A percentile compares a stretch with the other conserved stretches of the same genome.
phyloP scores from a whole-genome alignment of 768 basidiomycete genomes.

The Podaxis sp. region DNA sequence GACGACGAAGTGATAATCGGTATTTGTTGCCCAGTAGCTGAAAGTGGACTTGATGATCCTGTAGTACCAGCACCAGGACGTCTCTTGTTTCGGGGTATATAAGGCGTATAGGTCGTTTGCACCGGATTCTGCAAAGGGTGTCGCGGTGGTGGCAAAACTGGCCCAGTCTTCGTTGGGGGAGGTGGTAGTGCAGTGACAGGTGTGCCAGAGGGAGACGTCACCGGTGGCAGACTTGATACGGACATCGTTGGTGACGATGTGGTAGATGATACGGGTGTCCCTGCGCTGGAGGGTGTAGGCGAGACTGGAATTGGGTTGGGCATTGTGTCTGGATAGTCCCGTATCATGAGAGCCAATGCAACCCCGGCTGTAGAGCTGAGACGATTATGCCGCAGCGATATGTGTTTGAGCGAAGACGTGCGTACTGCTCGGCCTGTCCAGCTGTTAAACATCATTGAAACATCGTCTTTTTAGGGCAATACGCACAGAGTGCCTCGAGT shows the following conservation, averaged over 20 bases:
- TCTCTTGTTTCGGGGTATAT: conserved; percentile 7
- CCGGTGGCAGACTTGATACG: conserved; percentile 24
- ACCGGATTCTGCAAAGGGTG: conserved; percentile 51
- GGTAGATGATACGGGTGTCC: conserved; percentile 29
- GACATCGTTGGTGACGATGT: conserved; percentile 35
- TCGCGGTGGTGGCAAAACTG: conserved; percentile 50
- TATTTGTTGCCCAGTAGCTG: conserved; percentile 39
- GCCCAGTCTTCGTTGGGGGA: background rate
- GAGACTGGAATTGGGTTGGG: conserved; percentile 26
- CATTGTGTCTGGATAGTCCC: conserved; percentile 87
- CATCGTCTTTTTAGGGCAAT: background rate
- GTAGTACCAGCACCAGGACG: conserved; percentile 27
- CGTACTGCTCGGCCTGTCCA: conserved; percentile 74
- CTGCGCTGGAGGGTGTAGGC: conserved; percentile 22
- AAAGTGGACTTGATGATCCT: conserved; percentile 38
- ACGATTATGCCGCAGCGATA: conserved; percentile 86
- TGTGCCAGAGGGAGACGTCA: conserved; percentile 25
- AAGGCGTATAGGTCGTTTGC: conserved; percentile 9
- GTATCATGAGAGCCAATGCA: conserved; percentile 91
- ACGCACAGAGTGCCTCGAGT: conserved; percentile 78
- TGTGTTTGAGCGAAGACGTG: conserved; percentile 77
- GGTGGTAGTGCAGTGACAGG: conserved; percentile 23
- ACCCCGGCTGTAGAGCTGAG: conserved; percentile 85
- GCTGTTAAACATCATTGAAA: background rate
- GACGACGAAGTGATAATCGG: conserved; percentile 69